phyloP scores from a whole-genome alignment of 371 early-diverging fungal genomes.

The Furculomyces boomerangus region DNA sequence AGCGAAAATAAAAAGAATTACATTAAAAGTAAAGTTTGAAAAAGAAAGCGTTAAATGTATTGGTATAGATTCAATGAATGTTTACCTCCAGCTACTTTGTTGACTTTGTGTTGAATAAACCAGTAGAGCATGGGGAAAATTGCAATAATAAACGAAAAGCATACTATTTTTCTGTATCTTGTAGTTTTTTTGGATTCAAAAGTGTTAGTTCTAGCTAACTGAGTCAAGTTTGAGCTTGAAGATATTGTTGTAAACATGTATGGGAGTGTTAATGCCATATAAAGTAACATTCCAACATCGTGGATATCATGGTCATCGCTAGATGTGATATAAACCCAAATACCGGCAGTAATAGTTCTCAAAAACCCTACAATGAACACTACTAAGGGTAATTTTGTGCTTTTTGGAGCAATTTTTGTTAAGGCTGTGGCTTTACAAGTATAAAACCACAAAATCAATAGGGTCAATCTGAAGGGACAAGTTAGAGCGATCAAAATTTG shows the following conservation, averaged over 20 bases:
- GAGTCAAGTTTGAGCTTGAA: constrained; percentile 14
- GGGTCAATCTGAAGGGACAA: constrained; percentile 43
- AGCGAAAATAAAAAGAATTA: not conserved
- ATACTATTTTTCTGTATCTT: constrained; percentile 18
- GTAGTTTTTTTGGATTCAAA: not conserved
- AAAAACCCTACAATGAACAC: constrained; percentile 40
- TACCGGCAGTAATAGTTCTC: constrained; percentile 55
- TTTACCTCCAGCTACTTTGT: constrained; percentile 38
- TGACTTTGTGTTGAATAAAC: constrained; percentile 59
- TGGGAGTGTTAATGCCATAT: constrained; percentile 52
- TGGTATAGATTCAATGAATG: not conserved
- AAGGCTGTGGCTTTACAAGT: constrained; percentile 24
- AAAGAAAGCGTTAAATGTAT: too few species aligned
- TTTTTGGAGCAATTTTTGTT: not conserved
- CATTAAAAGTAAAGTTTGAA: not conserved
- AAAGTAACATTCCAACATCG: constrained; percentile 58
- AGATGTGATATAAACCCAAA: constrained; percentile 66
- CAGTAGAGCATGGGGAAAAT: constrained; percentile 57
- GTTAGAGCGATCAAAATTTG: constrained; percentile 61
- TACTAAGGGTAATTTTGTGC: constrained; percentile 25
- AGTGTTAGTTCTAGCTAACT: constrained; percentile 1
- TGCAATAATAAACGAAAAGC: constrained; percentile 39
- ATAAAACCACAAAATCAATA: constrained; percentile 45
- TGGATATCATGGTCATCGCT: constrained; percentile 63
- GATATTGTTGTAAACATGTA: constrained; percentile 39